Conservation (phyloP, 805 yeast species). For the Saturnispora serradocipensis region DNA sequence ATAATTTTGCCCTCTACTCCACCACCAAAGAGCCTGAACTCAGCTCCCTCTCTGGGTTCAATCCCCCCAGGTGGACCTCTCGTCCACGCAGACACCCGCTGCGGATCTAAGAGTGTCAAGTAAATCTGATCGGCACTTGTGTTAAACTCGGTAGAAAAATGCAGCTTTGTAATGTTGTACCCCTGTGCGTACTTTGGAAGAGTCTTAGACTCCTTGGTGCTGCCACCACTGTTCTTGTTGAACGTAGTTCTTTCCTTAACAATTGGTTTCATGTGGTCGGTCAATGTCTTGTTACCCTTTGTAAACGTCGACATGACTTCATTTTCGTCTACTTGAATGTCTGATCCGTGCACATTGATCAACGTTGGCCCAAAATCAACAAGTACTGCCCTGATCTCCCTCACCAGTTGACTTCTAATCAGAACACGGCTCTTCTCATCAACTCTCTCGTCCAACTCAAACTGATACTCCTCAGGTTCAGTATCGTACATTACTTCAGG, state of each 20-base stretch:
- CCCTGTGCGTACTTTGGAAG: constrained; percentile 36
- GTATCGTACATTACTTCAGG: constrained; percentile 96
- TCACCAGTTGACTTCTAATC: constrained; percentile 47
- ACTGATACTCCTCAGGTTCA: constrained; percentile 76
- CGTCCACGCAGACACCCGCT: constrained; percentile 84
- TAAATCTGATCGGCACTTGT: constrained; percentile 84
- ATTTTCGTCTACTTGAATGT: constrained; percentile 72
- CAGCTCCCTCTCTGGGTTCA: constrained; percentile 50
- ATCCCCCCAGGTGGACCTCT: constrained; percentile 54
- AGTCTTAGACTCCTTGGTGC: constrained; percentile 11
- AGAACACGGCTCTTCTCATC: constrained; percentile 43
- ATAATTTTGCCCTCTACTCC: constrained; percentile 65
- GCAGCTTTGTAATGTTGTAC: constrained; percentile 74
- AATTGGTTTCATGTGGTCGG: constrained; percentile 19
- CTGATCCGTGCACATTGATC: constrained; percentile 67
- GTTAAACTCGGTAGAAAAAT: constrained; percentile 70
- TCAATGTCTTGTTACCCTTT: constrained; percentile 35
- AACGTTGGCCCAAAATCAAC: constrained; percentile 68
- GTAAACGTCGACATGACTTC: constrained; percentile 53
- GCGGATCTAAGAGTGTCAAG: constrained; percentile 64
- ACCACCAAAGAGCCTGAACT: constrained; percentile 76
- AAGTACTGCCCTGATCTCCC: constrained; percentile 55
- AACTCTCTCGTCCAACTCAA: constrained; percentile 55
- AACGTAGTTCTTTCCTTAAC: constrained; percentile 24
- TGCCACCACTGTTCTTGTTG: constrained; percentile 13